phyloP scores from a whole-genome alignment of 2,329 filamentous ascomycete species.

The Alternaria novae-zelandiae region DNA sequence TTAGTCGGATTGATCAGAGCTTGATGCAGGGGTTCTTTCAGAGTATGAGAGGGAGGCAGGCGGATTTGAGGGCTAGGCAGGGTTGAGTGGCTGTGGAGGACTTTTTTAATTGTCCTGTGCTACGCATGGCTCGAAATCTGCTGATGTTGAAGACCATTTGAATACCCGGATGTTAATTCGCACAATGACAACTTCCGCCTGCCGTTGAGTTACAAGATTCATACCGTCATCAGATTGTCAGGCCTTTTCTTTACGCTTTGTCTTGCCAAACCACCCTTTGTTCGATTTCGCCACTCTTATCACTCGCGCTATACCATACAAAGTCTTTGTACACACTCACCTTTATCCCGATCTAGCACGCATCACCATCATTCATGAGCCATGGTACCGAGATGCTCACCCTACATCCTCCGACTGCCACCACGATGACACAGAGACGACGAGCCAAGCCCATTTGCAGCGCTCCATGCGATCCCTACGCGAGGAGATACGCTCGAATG shows the following conservation, averaged over 20 bases:
- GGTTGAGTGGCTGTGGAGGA: not conserved
- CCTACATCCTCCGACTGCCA: not conserved
- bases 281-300: not conserved
- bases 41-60: slow-evolving; percentile 3
- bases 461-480: not conserved
- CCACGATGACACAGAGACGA: not conserved
- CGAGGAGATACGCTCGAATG: not conserved
- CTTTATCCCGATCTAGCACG: not conserved
- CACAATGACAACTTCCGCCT: too few species aligned
- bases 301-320: not conserved
- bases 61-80: not conserved
- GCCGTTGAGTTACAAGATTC: too few species aligned
- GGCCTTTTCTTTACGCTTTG: not conserved
- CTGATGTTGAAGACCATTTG: too few species aligned
- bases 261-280: not conserved
- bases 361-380: not conserved
- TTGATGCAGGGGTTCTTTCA: slow-evolving; percentile 1
- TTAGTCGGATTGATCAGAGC: slow-evolving; percentile 1
- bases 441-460: not conserved
- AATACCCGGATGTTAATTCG: too few species aligned
- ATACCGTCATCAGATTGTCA: too few species aligned
- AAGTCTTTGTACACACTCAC: not conserved
- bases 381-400: not conserved
- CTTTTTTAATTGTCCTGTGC: too few species aligned
- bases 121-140: too few species aligned